These are phyloP conservation scores for Hanseniaspora uvarum DNA, from an alignment of 1,139 yeast species.

Conservation along the genomic window DNA sequence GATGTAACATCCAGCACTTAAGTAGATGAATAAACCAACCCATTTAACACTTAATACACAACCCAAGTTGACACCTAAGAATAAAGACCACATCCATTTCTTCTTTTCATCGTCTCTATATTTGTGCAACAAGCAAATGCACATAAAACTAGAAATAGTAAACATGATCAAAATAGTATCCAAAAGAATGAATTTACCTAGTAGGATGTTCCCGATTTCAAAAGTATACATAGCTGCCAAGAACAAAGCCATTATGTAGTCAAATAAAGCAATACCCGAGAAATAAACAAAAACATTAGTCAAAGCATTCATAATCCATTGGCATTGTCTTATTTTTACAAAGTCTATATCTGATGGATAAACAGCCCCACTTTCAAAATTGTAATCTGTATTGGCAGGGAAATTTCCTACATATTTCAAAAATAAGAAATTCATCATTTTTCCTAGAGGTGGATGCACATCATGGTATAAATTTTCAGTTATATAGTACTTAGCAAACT, in stretches of 20 bases:
- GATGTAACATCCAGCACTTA: constrained; percentile 76
- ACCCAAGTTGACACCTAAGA: constrained; percentile 77
- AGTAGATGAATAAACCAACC: constrained; percentile 87
- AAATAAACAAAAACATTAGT: constrained; percentile 57
- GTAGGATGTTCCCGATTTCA: constrained; percentile 55
- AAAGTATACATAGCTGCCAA: constrained; percentile 36
- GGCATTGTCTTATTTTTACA: constrained; percentile 54
- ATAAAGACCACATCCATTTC: constrained; percentile 48
- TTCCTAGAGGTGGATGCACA: constrained; percentile 73
- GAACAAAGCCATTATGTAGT: constrained; percentile 49
- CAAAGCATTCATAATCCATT: constrained; percentile 51
- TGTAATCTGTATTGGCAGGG: constrained; percentile 44
- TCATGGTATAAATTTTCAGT: constrained; percentile 62
- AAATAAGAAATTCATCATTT: constrained; percentile 55
- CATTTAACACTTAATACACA: constrained; percentile 90
- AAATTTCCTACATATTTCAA: constrained; percentile 56
- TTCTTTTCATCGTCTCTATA: constrained; percentile 35
- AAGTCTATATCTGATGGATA: constrained; percentile 51
- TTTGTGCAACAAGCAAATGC: constrained; percentile 47
- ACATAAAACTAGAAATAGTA: constrained; percentile 51
- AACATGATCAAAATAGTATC: constrained; percentile 67
- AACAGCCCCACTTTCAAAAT: constrained; percentile 48
- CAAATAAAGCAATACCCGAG: constrained; percentile 46
- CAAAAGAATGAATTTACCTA: constrained; percentile 60
- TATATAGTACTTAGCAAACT: constrained; percentile 52